Percentiles rank a stretch among this genome's conserved stretches.
Evolutionary conservation across 2,329 filamentous ascomycete species (phyloP).

Genomic region (Beauveria scarabaeidicola): DNA sequence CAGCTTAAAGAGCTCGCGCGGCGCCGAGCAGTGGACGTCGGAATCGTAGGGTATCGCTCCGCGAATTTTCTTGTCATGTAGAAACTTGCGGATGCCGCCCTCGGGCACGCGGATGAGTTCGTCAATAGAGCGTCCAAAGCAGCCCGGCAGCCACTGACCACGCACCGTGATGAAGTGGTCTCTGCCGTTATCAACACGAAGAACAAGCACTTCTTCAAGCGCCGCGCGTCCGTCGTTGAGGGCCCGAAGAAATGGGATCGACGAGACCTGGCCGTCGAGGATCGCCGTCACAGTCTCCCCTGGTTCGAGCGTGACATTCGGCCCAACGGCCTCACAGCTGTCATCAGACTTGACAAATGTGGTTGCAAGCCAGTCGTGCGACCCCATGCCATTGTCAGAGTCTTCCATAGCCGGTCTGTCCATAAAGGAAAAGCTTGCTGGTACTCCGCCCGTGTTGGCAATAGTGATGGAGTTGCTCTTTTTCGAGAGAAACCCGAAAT

Average conservation of each 20-base stretch:
- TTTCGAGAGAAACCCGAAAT: slow-evolving; percentile 59
- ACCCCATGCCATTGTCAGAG: slow-evolving; percentile 24
- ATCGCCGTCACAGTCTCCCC: slow-evolving; percentile 71
- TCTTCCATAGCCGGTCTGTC: slow-evolving; percentile 52
- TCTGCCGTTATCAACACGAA: slow-evolving; percentile 73
- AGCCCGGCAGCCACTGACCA: slow-evolving; percentile 71
- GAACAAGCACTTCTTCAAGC: slow-evolving; percentile 80
- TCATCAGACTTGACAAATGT: slow-evolving; percentile 44
- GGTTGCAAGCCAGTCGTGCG: slow-evolving; percentile 61
- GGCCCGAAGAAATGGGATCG: slow-evolving; percentile 52
- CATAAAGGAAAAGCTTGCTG: slow-evolving; percentile 72
- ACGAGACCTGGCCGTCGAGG: slow-evolving; percentile 58
- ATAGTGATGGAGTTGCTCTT: slow-evolving; percentile 66
- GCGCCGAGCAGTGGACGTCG: slow-evolving; percentile 67
- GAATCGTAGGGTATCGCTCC: slow-evolving; percentile 46
- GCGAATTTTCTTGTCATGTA: slow-evolving; percentile 27
- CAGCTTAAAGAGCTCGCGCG: slow-evolving; percentile 80
- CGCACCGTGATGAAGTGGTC: slow-evolving; percentile 86
- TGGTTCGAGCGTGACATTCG: slow-evolving; percentile 63
- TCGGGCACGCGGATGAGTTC: slow-evolving; percentile 80
- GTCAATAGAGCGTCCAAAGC: slow-evolving; percentile 77
- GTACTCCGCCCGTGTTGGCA: slow-evolving; percentile 81
- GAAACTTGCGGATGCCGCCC: slow-evolving; percentile 60
- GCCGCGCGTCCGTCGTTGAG: slow-evolving; percentile 60
- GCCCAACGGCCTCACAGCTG: slow-evolving; percentile 26